These are phyloP conservation scores for Cercospora brassicicola DNA, from an alignment of 2,329 filamentous ascomycete species.

Conservation along the genomic window DNA sequence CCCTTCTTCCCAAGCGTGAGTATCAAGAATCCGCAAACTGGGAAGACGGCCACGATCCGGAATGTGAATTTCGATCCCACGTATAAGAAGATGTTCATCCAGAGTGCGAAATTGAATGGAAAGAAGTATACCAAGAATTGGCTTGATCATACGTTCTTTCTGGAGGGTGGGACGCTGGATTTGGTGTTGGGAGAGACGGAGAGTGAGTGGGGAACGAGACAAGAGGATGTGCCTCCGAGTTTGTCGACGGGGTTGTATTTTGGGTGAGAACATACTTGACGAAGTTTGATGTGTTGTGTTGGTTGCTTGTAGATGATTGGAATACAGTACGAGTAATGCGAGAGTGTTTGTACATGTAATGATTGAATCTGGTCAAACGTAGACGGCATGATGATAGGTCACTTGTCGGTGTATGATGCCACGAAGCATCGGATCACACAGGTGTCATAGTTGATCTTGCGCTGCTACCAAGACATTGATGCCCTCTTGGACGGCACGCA, in stretches of 20 bases:
- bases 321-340: not conserved
- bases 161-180: slow-evolving; percentile 61
- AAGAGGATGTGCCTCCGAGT: slow-evolving; percentile 52
- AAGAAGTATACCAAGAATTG: slow-evolving; percentile 62
- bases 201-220: slow-evolving; percentile 51
- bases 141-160: slow-evolving; percentile 67
- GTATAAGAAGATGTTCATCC: slow-evolving; percentile 58
- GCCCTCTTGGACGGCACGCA: not conserved
- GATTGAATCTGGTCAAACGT: not conserved
- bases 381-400: not conserved
- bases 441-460: not conserved
- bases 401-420: not conserved
- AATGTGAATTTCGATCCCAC: slow-evolving; percentile 46
- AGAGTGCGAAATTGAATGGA: slow-evolving; percentile 66
- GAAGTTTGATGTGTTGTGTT: not conserved
- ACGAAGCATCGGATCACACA: not conserved
- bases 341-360: not conserved
- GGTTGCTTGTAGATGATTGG: not conserved
- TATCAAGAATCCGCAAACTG: slow-evolving; percentile 56
- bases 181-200: slow-evolving; percentile 60
- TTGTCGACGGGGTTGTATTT: slow-evolving; percentile 31
- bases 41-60: slow-evolving; percentile 53
- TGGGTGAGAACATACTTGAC: slow-evolving; percentile 2
- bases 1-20: slow-evolving; percentile 63
- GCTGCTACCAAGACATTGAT: not conserved